Base-by-base conservation (phyloP, 805 yeast genomes). In the Clavispora asparagi region DNA sequence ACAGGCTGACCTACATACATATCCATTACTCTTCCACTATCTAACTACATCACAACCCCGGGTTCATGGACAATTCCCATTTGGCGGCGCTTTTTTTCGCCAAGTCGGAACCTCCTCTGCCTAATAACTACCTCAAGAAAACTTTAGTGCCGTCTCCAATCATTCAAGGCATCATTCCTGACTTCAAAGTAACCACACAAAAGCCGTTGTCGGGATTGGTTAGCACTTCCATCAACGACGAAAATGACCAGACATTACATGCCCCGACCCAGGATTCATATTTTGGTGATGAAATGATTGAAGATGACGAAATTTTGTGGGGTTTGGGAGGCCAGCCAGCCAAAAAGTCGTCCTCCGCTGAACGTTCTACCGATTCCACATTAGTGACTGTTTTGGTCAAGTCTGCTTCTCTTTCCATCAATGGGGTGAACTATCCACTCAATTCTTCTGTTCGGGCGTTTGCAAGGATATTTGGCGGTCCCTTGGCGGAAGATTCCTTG, bases 81-180 rank as follows among this genome's bases (percentile, higher is more conserved):
- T 30, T 25, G 25, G 23, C 26, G 27, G 33, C 44, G 37, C 31
- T 30, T 14, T 33, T 35, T 19, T 29, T 29, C 25, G 16, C 19
- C 16, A 19, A 30, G 17, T n/a, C 14, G 14, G 31, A 30, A 12
- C 17, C 31, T 12, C 43, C 19, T 10, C 43, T 38, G 8, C 42
- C 37, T 2, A 44, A 52, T 14, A 45, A 52, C 7, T 66, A 57
- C 40, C 45, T 64, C 32, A 67, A 66, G 49, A 65, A 67, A 47
- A 70, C 73, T 11, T 50, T 76, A n/a, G 53, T 71, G 31, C 64
- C 65, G 14, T 68, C 77, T 14, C 76, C 79, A 2, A 56, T 69
- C 1, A 56, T 73, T 27, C 53, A 57, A 25, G 56, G 61, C 16
- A 62, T 75, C 23, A 61, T 63, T 47, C 65, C 66, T 11, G 43